Evolutionary conservation across 495 filamentous ascomycete species (phyloP).

Genomic region (Aspergillus sclerotioniger): DNA sequence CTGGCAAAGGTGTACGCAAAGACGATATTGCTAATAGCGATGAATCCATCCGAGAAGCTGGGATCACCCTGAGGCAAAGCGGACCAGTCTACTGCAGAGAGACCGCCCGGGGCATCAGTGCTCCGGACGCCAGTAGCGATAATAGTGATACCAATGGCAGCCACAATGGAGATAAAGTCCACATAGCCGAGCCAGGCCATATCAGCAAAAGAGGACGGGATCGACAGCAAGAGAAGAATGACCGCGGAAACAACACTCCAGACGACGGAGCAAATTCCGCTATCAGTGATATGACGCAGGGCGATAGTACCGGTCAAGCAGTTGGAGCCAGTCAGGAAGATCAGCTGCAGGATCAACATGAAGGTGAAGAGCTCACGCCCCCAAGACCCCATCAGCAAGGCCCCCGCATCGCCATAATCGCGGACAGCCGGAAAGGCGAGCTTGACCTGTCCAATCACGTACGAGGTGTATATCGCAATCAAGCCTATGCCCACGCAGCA

Average conservation of each 20-base stretch:
- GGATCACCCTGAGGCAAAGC: conserved; percentile 32
- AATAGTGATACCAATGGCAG: conserved; percentile 67
- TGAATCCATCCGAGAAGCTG: conserved; percentile 43
- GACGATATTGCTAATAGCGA: conserved; percentile 66
- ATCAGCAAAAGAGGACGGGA: conserved; percentile 54
- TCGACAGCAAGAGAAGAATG: conserved; percentile 56
- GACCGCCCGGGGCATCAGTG: conserved; percentile 29
- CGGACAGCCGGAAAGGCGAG: conserved; percentile 61
- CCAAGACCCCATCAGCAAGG: conserved; percentile 56
- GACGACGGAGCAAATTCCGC: conserved; percentile 59
- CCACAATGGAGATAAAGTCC: conserved; percentile 60
- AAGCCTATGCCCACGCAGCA: conserved; percentile 56
- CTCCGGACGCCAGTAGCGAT: conserved; percentile 55
- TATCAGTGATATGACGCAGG: conserved; percentile 58
- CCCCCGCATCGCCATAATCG: conserved; percentile 64
- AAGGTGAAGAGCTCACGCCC: conserved; percentile 59
- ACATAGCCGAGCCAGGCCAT: conserved; percentile 60
- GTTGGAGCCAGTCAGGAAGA: conserved; percentile 70
- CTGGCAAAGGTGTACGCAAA: conserved; percentile 64
- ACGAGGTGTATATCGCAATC: conserved; percentile 69
- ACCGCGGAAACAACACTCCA: conserved; percentile 61
- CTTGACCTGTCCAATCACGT: conserved; percentile 69
- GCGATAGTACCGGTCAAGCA: conserved; percentile 68
- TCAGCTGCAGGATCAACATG: conserved; percentile 59
- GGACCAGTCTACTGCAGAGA: conserved; percentile 34